Base-by-base conservation (phyloP, 129 eudicot species). In the Oenanthe sinensis region DNA sequence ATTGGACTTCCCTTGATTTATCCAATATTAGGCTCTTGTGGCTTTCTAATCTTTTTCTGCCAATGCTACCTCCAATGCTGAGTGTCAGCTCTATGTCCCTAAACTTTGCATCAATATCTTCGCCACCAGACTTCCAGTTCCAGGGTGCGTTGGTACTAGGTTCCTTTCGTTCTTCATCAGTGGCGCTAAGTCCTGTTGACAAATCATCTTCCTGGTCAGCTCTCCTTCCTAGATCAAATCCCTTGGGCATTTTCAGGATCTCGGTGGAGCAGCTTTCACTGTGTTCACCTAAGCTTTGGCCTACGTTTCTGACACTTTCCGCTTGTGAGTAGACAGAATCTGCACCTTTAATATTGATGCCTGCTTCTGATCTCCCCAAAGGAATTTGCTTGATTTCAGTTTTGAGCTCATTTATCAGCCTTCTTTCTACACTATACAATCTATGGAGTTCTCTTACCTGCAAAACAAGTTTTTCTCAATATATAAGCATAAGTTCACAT, bases 391-490 rank as follows among this genome's bases (percentile, higher is more conserved):
- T 65, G 49, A 75, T 47, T 24, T 81, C 87, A 24, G 83, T 83
- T 77, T 84, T 71, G 19, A 85, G 77, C 24, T 81, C 83, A n/a
- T 65, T 82, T 88, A 89, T 88, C 80, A 92, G 77, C 75, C 75
- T 82, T 85, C 60, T 87, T 75, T 92, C 95, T 58, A 83, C 85
- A 40, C 79, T 81, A 76, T 92, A 88, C 70, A 92, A 77, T 47
- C 90, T 76, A 73, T 92, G 97, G 68, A 92, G 97, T 77, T 92
- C 96, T 78, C 79, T 83, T 36, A 92, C 96, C 95, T 92, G 78
- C 73, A 82, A 75, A 22, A 28, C 69, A 74, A 69, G 71, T 58
- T 84, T n/a, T 65, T 26, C 16, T n/a, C 26, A 36, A 17, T 40
- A 17, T 40, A 14, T 28, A 67, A 67, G 72, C 72, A 30, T 0